These are phyloP conservation scores for Saccharomyces mikatae DNA, from an alignment of 805 yeast species.

Conservation along the genomic window DNA sequence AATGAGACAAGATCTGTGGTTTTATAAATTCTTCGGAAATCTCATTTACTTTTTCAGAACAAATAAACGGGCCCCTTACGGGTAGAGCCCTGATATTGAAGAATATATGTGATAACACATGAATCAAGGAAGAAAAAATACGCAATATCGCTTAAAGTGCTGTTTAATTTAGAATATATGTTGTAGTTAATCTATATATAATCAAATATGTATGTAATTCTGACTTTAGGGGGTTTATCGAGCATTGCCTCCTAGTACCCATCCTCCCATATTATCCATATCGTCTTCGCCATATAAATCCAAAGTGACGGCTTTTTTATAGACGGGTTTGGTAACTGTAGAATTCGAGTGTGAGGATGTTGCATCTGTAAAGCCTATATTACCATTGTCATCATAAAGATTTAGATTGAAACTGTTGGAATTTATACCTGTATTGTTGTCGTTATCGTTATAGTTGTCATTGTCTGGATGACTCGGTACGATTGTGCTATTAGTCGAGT, in stretches of 20 bases:
- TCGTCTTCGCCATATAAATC: conserved; percentile 27
- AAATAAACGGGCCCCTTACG: neutral
- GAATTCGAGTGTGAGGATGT: conserved; percentile 1
- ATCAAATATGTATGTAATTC: neutral
- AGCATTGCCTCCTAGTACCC: conserved; percentile 28
- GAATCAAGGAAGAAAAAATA: neutral
- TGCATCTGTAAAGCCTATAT: neutral
- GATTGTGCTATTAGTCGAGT: neutral
- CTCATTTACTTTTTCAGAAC: neutral
- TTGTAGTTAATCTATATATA: neutral
- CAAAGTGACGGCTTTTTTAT: conserved; percentile 25
- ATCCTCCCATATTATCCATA: conserved; percentile 16
- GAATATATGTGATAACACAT: neutral
- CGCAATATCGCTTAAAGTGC: neutral
- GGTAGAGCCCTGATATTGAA: neutral
- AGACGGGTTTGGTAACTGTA: conserved; percentile 9
- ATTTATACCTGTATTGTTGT: neutral
- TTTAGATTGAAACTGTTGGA: conserved; percentile 4
- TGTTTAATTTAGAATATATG: neutral
- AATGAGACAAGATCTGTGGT: neutral
- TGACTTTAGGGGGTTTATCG: conserved; percentile 2
- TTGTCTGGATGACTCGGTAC: neutral
- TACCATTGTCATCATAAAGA: conserved; percentile 5
- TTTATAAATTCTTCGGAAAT: neutral
- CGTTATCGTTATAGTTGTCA: conserved; percentile 2